Evolutionary conservation across 495 filamentous ascomycete genomes (phyloP).

Genomic region (Penicillium paxilli): DNA sequence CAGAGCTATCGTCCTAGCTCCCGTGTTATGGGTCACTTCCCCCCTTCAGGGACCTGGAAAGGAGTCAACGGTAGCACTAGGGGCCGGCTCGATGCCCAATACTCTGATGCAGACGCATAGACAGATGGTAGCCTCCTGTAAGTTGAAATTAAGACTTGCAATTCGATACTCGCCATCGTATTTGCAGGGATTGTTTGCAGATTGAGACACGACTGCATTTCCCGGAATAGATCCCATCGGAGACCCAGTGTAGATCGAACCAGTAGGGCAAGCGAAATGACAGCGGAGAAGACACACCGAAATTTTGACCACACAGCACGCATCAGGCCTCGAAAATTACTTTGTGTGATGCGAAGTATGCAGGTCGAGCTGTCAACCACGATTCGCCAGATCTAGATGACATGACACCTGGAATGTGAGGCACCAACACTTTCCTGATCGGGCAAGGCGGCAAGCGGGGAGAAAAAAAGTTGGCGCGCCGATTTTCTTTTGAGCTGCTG

Average conservation of each 20-base stretch:
- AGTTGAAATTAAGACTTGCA: neutral
- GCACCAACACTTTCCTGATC: conserved; percentile 20
- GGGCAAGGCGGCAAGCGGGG: conserved; percentile 36
- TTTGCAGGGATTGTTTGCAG: neutral
- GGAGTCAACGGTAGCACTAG: neutral
- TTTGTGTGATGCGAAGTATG: neutral
- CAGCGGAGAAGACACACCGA: neutral
- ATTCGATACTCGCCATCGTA: neutral
- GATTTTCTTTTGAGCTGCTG: conserved; percentile 29
- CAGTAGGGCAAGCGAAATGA: neutral
- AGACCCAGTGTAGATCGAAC: neutral
- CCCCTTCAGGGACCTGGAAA: conserved; percentile 4
- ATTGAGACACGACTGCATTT: neutral
- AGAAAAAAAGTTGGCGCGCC: conserved; percentile 44
- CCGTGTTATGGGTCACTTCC: neutral
- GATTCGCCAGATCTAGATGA: neutral
- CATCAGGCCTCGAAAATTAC: neutral
- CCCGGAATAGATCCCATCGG: neutral
- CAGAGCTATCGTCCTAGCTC: neutral
- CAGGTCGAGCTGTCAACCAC: neutral
- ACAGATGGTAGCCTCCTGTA: too few species aligned
- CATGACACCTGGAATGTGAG: conserved; percentile 10
- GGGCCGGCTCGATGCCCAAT: too few species aligned
- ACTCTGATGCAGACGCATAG: too few species aligned
- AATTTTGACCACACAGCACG: neutral